Base-by-base conservation (phyloP, 2,329 filamentous ascomycete species). In the Aspergillus versicolor region DNA sequence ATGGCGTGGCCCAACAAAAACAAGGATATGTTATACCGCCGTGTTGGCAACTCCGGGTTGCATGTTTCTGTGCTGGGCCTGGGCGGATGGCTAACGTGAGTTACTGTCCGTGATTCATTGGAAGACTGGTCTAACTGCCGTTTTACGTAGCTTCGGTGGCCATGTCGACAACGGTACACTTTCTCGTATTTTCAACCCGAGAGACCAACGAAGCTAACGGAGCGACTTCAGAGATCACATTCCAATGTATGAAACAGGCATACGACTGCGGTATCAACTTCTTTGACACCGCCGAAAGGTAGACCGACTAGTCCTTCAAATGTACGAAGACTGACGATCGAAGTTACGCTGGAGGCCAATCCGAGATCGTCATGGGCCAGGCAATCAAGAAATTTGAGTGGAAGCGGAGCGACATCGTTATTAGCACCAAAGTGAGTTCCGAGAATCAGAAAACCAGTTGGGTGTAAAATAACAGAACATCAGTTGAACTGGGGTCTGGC, bases 41-140 rank as follows among this genome's bases (percentile, higher is more conserved):
- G 85, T 71, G 79, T 90, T 5, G 88, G 88, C 66, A 83, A 83
- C 47, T 88, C 87, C 15, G 88, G 88, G 54, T 82, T 91, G 22
- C 85, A 90, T 72, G 87, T 91, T 40, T 91, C 88, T 41, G 82
- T 85, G 48, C 86, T 92, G 62, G 86, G 86, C 2, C 79, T 91
- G 4, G 89, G 77, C 49, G 75, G 74, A 49, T 77, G 74, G 73
- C 59, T 72, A 19, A 71, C 67, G 57, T 73, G 57, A 52, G 61
- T 55, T 3, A 21, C 15, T 21, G 12, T 17, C 5, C 27, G n/a
- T 11, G 4, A 8, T 13, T 30, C 43, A 15, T 30, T 30, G 27
- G 2, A 30, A 11, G 3, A 30, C 4, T 30, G 27, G 13, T 9
- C 12, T 8, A 19, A 30, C 42, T 45, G 21, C 12, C 4, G 30